Evolutionary conservation across 2,329 filamentous ascomycete species (phyloP), one percentile per base, ranked within the genome.

Genomic region (Lachnellula suecica): DNA sequence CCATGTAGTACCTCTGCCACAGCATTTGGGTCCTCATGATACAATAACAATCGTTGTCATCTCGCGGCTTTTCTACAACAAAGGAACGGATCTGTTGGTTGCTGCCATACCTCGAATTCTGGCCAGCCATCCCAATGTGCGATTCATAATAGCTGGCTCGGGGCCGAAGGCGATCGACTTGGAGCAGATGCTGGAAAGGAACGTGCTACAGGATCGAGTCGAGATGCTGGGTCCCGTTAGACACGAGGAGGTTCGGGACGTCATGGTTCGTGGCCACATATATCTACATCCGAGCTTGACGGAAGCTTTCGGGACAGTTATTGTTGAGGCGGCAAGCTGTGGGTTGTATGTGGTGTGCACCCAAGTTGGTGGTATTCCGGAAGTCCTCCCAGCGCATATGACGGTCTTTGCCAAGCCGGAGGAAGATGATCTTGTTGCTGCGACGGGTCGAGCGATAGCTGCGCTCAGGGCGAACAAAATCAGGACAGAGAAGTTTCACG

Each of bases 11-110:
- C 77, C 78, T 5, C 73, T 79, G 9, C 79, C 84, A 0, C 85
- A 85, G 49, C 84, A 83, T 6, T 79, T 96, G 2, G 88, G 89
- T 0, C 89, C 91, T 0, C 80, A 90, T 59, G 93, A 97, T 63
- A 88, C 85, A 10, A 93, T 99, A 64, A 97, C 91, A 7, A 97
- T 99, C 53, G 91, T 99, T 2, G 93, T 99, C 19, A 96, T 99
- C 57, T 97, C 92, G 8, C 90, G 94, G 19, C 83, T 99, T 1
- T 99, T 97, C 72, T 97, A 97, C 72, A 99, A 99, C 73, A 99
- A 99, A 70, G 94, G 94, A 54, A 97, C 91, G 1, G 95, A 99
- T 69, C 82, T 99, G 0, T 81, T 99, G n/a, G 96, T 96, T 22
- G 94, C 93, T 10, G 91, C 91, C 4, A 96, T 99, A 49, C 94